Percentiles rank a stretch among this genome's conserved stretches.
phyloP scores from a whole-genome alignment of 2,329 filamentous ascomycete species.

The Pseudogymnoascus pannorum region DNA sequence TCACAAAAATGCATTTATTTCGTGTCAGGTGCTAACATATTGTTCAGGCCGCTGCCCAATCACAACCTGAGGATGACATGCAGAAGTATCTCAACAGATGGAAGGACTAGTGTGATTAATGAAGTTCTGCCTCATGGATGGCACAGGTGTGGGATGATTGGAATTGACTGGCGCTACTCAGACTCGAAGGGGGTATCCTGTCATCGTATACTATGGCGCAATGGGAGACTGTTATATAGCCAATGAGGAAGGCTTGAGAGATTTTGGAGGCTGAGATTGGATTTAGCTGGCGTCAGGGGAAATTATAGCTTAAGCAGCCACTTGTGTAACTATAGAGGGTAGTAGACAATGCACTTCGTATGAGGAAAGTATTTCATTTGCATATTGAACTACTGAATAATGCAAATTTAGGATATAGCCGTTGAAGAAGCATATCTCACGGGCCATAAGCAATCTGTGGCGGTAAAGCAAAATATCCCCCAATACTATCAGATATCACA shows the following conservation, averaged over 20 bases:
- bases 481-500: neutral
- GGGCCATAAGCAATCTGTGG: neutral
- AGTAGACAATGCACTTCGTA: neutral
- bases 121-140: neutral
- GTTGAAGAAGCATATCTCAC: neutral
- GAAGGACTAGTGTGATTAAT: conserved; percentile 28
- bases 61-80: conserved; percentile 30
- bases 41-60: conserved; percentile 23
- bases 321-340: neutral
- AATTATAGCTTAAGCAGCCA: neutral
- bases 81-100: conserved; percentile 31
- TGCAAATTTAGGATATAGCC: neutral
- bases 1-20: neutral
- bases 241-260: neutral
- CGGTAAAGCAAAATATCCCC: neutral
- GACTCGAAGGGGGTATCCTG: neutral
- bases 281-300: neutral
- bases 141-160: neutral
- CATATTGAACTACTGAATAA: neutral
- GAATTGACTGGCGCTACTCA: neutral
- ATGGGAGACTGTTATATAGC: neutral
- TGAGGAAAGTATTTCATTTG: neutral
- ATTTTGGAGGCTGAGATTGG: neutral
- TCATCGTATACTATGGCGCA: neutral
- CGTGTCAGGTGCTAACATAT: neutral